A percentile compares a stretch with the other conserved stretches of the same genome.
Evolutionary conservation across 257 asterid species (phyloP).

Genomic region (Solanum commersonii): DNA sequence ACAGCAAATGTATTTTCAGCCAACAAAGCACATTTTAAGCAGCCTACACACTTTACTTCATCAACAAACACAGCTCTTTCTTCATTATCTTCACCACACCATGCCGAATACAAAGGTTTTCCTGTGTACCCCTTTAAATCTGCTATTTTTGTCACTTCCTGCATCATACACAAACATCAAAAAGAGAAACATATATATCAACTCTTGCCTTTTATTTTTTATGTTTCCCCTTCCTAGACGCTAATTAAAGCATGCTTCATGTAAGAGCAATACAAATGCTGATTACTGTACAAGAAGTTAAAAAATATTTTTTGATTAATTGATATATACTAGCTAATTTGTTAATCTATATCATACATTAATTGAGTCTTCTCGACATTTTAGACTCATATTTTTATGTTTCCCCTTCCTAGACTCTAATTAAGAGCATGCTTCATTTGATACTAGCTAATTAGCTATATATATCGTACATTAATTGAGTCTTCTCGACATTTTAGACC

Average conservation of each 20-base stretch:
- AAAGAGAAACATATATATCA: not conserved
- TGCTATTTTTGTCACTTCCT: conserved; percentile 76
- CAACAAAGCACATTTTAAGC: conserved; percentile 80
- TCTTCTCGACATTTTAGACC: not conserved
- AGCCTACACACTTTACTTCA: conserved; percentile 87
- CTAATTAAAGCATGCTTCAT: not conserved
- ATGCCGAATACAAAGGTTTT: conserved; percentile 63
- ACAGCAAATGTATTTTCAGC: conserved; percentile 82
- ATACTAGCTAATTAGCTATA: no score
- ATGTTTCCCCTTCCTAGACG: not conserved
- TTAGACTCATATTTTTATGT: not conserved
- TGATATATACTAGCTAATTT: no score
- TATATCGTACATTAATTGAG: not conserved
- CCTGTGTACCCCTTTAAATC: conserved; percentile 84
- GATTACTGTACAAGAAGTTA: no score
- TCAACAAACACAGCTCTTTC: conserved; percentile 80
- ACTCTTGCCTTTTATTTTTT: not conserved
- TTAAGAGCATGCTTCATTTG: not conserved
- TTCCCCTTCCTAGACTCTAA: not conserved
- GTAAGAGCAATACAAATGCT: not conserved
- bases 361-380: not conserved
- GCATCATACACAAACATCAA: not conserved
- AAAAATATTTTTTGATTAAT: not conserved
- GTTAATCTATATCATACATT: not conserved
- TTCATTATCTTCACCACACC: conserved; percentile 67